Percentiles rank a stretch among this genome's conserved stretches.
Conservation (phyloP, 2,329 filamentous ascomycete genomes). For the Trichophyton equinum region DNA sequence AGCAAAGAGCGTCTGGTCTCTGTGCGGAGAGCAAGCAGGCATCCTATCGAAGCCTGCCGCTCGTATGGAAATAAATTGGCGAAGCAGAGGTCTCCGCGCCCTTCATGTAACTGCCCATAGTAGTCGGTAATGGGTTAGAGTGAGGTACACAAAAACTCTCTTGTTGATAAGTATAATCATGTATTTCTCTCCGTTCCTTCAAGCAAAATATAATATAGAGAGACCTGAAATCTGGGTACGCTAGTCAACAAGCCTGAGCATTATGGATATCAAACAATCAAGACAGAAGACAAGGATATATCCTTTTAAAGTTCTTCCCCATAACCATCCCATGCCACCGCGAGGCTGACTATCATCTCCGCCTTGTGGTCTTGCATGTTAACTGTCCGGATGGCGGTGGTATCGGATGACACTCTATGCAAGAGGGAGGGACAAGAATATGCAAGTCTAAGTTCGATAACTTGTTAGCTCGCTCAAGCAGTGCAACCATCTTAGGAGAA, state of each 20-base stretch:
- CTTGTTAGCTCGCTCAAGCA: too few species aligned
- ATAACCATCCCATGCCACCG: background rate
- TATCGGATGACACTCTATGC: background rate
- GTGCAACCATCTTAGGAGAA: too few species aligned
- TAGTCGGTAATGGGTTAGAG: background rate
- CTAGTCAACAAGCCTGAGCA: background rate
- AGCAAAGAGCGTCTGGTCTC: background rate
- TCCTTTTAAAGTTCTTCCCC: background rate
- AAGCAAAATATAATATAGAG: too few species aligned
- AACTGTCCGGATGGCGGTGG: background rate
- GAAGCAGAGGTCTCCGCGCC: background rate
- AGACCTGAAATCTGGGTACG: background rate
- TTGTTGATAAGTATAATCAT: too few species aligned
- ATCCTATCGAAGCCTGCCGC: too few species aligned
- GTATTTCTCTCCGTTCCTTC: too few species aligned
- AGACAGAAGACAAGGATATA: background rate
- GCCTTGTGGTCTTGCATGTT: background rate
- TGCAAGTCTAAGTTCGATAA: background rate
- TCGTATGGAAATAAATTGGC: background rate
- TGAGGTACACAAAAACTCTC: too few species aligned
- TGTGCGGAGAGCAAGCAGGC: background rate
- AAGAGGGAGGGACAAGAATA: background rate
- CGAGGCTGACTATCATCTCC: background rate
- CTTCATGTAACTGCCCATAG: background rate
- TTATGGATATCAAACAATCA: background rate